phyloP scores from a whole-genome alignment of 345 rosid genomes.

The Physaria fendleri region DNA sequence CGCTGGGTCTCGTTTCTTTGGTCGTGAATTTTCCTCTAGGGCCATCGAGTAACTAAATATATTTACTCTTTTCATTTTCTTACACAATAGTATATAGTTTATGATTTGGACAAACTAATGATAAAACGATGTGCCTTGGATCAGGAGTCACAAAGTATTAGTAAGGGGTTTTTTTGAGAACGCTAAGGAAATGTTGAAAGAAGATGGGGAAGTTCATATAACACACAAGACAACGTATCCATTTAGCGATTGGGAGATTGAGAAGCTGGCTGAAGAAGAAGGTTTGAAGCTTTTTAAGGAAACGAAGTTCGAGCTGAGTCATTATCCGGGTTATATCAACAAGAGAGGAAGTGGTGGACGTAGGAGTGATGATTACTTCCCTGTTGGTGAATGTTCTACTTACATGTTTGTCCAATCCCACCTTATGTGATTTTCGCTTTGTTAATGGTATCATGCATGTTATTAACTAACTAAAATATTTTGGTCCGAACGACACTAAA shows the following conservation, averaged over 20 bases:
- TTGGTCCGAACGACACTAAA: not conserved
- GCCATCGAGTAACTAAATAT: slow-evolving; percentile 19
- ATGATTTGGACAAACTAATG: not conserved
- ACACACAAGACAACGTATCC: slow-evolving; percentile 51
- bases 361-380: slow-evolving; percentile 1
- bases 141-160: slow-evolving; percentile 28
- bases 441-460: not conserved
- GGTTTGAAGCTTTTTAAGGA: slow-evolving; percentile 33
- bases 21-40: not conserved
- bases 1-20: slow-evolving; percentile 37
- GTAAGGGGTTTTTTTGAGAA: slow-evolving; percentile 42
- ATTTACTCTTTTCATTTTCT: not conserved
- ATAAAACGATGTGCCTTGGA: not conserved
- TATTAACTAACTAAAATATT: not conserved
- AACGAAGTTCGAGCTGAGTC: slow-evolving; percentile 13
- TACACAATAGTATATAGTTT: not conserved
- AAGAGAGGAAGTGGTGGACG: slow-evolving; percentile 47
- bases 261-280: slow-evolving; percentile 22
- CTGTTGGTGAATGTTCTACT: slow-evolving; percentile 28
- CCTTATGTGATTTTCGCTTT: not conserved
- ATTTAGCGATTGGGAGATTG: slow-evolving; percentile 37
- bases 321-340: slow-evolving; percentile 46
- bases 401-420: slow-evolving; percentile 11
- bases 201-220: slow-evolving; percentile 45
- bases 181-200: slow-evolving; percentile 36